phyloP scores from a whole-genome alignment of 2,329 filamentous ascomycete species.

The Arthrinium puccinioides region DNA sequence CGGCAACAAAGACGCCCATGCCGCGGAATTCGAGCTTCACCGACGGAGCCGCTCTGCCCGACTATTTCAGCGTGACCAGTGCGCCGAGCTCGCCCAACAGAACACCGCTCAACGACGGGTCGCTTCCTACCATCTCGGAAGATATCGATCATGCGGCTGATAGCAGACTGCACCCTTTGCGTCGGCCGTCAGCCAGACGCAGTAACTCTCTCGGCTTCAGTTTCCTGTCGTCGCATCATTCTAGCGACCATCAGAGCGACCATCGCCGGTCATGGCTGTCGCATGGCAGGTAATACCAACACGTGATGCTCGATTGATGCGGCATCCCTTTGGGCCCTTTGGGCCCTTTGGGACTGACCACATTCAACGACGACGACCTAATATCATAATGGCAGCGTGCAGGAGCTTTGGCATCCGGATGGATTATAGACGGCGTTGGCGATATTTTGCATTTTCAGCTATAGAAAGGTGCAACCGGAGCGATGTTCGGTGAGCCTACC shows the following conservation, averaged over 20 bases:
- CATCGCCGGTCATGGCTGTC: conserved; percentile 6
- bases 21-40: conserved; percentile 44
- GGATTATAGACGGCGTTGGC: no score
- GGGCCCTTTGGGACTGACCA: no score
- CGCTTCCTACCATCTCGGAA: conserved; percentile 20
- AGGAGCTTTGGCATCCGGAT: no score
- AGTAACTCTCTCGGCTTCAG: conserved; percentile 14
- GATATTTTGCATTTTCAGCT: no score
- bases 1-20: conserved; percentile 57
- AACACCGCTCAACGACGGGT: conserved; percentile 18
- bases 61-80: conserved; percentile 57
- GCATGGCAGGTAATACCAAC: no score
- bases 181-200: conserved; percentile 2
- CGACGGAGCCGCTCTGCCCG: conserved; percentile 48
- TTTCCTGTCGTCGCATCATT: conserved; percentile 16
- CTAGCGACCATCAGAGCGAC: conserved; percentile 18
- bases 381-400: no score
- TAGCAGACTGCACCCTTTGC: not conserved
- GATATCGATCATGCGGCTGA: not conserved
- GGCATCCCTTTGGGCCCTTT: not conserved
- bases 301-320: not conserved
- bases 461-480: no score
- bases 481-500: no score
- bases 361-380: no score
- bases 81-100: conserved; percentile 41